Conservation (phyloP, 345 rosid genomes). For the Theobroma cacao region DNA sequence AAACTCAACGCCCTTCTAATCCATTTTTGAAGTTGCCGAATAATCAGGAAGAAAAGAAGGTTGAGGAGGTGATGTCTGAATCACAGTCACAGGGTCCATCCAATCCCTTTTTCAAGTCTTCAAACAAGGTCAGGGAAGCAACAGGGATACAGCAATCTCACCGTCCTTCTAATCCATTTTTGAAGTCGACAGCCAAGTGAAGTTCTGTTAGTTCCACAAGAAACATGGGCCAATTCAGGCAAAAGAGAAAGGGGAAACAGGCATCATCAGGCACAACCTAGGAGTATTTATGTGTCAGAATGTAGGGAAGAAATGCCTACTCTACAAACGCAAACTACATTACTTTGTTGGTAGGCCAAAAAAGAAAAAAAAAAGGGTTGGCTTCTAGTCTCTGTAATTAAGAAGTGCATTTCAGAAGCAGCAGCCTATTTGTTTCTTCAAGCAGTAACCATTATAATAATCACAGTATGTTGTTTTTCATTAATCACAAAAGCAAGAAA, state of each 20-base stretch:
- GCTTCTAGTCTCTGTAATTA: not conserved
- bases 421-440: not conserved
- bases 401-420: not conserved
- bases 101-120: constrained; percentile 46
- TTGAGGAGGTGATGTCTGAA: constrained; percentile 21
- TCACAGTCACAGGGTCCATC: constrained; percentile 30
- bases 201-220: not conserved
- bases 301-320: not conserved
- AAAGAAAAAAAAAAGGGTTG: not conserved
- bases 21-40: constrained; percentile 25
- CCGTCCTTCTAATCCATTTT: constrained; percentile 53
- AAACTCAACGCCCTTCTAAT: constrained; percentile 20
- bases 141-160: constrained; percentile 22
- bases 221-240: not conserved
- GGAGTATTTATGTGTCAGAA: not conserved
- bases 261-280: not conserved
- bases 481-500: not conserved
- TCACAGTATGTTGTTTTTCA: not conserved
- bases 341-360: not conserved
- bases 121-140: constrained; percentile 23
- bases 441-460: not conserved
- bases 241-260: not conserved
- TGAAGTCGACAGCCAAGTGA: constrained; percentile 42
- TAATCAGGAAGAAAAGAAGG: constrained; percentile 19
- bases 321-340: not conserved